These are phyloP conservation scores for Debaryomycetaceae sp. DNA, from an alignment of 1,139 yeast species.

Conservation along the genomic window DNA sequence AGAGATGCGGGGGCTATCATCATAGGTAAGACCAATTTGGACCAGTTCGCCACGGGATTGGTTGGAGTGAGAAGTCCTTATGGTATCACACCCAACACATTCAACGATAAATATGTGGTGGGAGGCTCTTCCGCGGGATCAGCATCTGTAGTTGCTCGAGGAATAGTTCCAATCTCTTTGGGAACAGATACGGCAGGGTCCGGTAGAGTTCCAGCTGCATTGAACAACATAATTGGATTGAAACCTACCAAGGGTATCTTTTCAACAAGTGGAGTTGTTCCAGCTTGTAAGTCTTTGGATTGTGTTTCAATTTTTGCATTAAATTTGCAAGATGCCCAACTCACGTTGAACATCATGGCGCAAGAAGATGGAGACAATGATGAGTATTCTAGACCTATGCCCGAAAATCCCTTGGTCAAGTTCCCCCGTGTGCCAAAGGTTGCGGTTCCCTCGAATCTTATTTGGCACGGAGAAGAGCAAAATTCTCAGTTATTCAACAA, in stretches of 20 bases:
- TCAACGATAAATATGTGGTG: slow-evolving; percentile 70
- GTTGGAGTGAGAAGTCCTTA: slow-evolving; percentile 95
- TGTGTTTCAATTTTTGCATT: slow-evolving; percentile 84
- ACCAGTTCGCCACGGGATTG: slow-evolving; percentile 94
- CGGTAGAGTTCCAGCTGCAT: slow-evolving; percentile 96
- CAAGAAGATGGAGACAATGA: slow-evolving; percentile 68
- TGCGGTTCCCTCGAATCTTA: slow-evolving; percentile 70
- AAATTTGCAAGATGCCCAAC: slow-evolving; percentile 79
- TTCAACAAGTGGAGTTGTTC: slow-evolving; percentile 85
- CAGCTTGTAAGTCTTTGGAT: slow-evolving; percentile 95
- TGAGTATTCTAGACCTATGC: slow-evolving; percentile 76
- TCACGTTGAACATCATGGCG: slow-evolving; percentile 66
- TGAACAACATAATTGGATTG: slow-evolving; percentile 85
- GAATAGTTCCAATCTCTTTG: slow-evolving; percentile 80
- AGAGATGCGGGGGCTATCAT: slow-evolving; percentile 86
- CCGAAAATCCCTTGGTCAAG: slow-evolving; percentile 57
- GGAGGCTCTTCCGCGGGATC: slow-evolving; percentile 99
- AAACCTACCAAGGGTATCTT: slow-evolving; percentile 90
- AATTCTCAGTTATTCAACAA: slow-evolving; percentile 65
- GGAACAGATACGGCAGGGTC: slow-evolving; percentile 99
- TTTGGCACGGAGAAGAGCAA: slow-evolving; percentile 78
- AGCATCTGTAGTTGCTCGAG: slow-evolving; percentile 83
- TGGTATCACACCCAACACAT: slow-evolving; percentile 80
- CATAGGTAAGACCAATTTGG: slow-evolving; percentile 89
- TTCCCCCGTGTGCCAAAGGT: slow-evolving; percentile 61